Conservation (phyloP, 768 basidiomycete genomes). For the Gyrodon lividus region DNA sequence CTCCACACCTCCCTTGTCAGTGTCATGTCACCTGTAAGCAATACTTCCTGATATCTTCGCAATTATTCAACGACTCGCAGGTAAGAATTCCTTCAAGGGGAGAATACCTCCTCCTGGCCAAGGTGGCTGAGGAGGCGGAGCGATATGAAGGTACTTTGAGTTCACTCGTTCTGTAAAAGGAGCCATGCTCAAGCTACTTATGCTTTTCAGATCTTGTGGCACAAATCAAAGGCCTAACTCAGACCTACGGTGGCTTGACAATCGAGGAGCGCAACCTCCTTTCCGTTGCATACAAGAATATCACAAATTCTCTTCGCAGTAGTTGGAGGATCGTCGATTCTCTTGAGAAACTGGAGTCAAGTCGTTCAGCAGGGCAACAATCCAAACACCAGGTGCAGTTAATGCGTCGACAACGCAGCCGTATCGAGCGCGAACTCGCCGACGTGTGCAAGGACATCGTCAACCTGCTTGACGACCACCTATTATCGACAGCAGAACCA, state of each 20-base stretch:
- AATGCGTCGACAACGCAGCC: slow-evolving; percentile 69
- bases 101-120: slow-evolving; percentile 62
- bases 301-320: slow-evolving; percentile 77
- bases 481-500: slow-evolving; percentile 60
- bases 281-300: slow-evolving; percentile 89
- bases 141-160: slow-evolving; percentile 71
- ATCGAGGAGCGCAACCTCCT: slow-evolving; percentile 87
- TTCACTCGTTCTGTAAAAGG: not conserved
- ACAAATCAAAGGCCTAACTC: slow-evolving; percentile 75
- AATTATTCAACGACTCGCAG: slow-evolving; percentile 15
- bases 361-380: slow-evolving; percentile 30
- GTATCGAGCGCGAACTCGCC: slow-evolving; percentile 75
- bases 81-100: slow-evolving; percentile 34
- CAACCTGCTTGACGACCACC: slow-evolving; percentile 56
- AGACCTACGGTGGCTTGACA: slow-evolving; percentile 65
- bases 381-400: slow-evolving; percentile 52
- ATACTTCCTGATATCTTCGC: not conserved
- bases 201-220: slow-evolving; percentile 61
- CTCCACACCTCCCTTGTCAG: slow-evolving; percentile 8
- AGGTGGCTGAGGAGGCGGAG: slow-evolving; percentile 85
- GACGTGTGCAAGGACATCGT: slow-evolving; percentile 81
- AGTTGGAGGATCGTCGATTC: slow-evolving; percentile 83
- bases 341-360: slow-evolving; percentile 60
- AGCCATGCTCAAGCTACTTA: slow-evolving; percentile 4
- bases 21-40: slow-evolving; percentile 32